These are phyloP conservation scores for Paecilomyces formosus DNA, from an alignment of 2,329 filamentous ascomycete genomes.

Conservation along the genomic window DNA sequence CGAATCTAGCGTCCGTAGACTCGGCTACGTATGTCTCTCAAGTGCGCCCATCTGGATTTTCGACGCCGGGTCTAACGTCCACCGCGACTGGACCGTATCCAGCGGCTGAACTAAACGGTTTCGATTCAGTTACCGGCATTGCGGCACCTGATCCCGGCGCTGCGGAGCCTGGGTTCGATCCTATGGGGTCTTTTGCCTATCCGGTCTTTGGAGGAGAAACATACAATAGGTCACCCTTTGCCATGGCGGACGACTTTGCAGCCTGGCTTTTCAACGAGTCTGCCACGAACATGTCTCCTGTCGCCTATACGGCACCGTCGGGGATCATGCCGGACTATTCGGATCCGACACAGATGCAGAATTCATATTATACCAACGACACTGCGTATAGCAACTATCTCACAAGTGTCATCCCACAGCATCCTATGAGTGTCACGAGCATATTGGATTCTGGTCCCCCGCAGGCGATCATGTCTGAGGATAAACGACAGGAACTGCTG, in stretches of 20 bases:
- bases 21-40: slow-evolving; percentile 11
- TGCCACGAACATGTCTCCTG: slow-evolving; percentile 46
- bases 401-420: slow-evolving; percentile 49
- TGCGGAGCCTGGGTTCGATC: slow-evolving; percentile 25
- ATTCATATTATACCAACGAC: slow-evolving; percentile 45
- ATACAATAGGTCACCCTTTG: slow-evolving; percentile 79
- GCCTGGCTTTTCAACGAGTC: slow-evolving; percentile 74
- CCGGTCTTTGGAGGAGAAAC: slow-evolving; percentile 82
- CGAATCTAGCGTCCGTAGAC: slow-evolving; percentile 8
- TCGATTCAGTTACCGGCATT: slow-evolving; percentile 17
- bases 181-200: slow-evolving; percentile 46
- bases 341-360: slow-evolving; percentile 39
- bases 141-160: slow-evolving; percentile 14
- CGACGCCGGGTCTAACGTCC: slow-evolving; percentile 13
- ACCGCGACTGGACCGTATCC: slow-evolving; percentile 18
- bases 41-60: slow-evolving; percentile 10
- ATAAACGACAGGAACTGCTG: slow-evolving; percentile 76
- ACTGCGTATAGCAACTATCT: slow-evolving; percentile 42
- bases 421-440: slow-evolving; percentile 85
- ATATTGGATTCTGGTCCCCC: slow-evolving; percentile 72
- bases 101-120: slow-evolving; percentile 15
- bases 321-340: slow-evolving; percentile 34
- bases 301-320: slow-evolving; percentile 37
- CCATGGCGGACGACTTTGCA: slow-evolving; percentile 80
- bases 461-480: slow-evolving; percentile 74